These are phyloP conservation scores for Alternaria tenuissima DNA, from an alignment of 2,329 filamentous ascomycete species.

Conservation along the genomic window DNA sequence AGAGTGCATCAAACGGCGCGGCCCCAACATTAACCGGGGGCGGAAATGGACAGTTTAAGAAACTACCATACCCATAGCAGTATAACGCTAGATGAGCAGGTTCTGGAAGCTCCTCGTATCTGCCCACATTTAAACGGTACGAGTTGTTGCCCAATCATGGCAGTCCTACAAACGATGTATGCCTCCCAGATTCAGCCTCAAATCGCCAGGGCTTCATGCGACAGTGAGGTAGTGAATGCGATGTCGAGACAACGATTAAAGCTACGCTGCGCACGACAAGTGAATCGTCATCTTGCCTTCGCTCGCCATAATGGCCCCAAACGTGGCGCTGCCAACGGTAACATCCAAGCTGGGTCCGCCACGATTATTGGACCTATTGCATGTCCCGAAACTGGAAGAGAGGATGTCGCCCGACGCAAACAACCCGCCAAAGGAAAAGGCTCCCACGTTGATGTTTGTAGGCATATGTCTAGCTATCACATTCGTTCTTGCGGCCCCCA, in stretches of 20 bases:
- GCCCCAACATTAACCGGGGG: conserved; percentile 4
- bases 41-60: not conserved
- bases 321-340: not conserved
- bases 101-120: conserved; percentile 1
- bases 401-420: not conserved
- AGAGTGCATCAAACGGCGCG: not conserved
- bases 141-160: not conserved
- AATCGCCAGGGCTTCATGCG: conserved; percentile 2
- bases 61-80: not conserved
- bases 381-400: not conserved
- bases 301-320: not conserved
- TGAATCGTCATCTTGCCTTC: not conserved
- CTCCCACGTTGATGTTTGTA: conserved; percentile 2
- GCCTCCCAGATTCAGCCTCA: conserved; percentile 12
- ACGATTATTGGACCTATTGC: not conserved
- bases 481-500: conserved; percentile 2
- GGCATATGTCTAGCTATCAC: conserved; percentile 5
- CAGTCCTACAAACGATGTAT: conserved; percentile 5
- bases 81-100: not conserved
- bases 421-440: not conserved
- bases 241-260: not conserved
- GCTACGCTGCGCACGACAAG: not conserved
- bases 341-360: not conserved
- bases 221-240: not conserved
- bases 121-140: not conserved